Evolutionary conservation across 2,329 filamentous ascomycete genomes (phyloP).

Genomic region (Dactylellina sp.): DNA sequence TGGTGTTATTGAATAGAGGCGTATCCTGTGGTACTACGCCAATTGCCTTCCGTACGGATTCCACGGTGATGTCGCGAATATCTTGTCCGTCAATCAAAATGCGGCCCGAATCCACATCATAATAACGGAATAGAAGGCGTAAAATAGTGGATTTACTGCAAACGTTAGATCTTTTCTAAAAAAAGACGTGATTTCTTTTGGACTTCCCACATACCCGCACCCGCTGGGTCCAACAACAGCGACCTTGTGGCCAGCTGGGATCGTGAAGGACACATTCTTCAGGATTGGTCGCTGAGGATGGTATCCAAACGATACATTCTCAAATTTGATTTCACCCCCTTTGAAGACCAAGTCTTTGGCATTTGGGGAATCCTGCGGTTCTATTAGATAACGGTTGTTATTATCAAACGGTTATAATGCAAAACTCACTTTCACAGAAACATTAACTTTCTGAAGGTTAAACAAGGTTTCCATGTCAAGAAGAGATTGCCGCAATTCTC

Average conservation of each 20-base stretch:
- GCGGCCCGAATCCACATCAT: conserved; percentile 85
- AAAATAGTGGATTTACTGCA: conserved; percentile 84
- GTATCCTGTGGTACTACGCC: conserved; percentile 98
- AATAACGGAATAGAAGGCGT: conserved; percentile 90
- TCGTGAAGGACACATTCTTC: conserved; percentile 83
- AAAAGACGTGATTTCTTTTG: too few relatives aligned
- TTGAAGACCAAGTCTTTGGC: conserved; percentile 79
- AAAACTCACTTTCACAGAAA: conserved; percentile 73
- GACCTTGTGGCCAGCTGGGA: conserved; percentile 94
- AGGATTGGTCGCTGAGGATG: conserved; percentile 87
- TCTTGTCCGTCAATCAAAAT: conserved; percentile 95
- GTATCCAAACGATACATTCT: conserved; percentile 96
- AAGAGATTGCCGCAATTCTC: conserved; percentile 91
- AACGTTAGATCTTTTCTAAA: too few relatives aligned
- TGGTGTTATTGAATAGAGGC: conserved; percentile 94
- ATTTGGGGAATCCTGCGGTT: conserved; percentile 72
- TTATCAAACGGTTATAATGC: not conserved
- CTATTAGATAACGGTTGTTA: conserved; percentile 2
- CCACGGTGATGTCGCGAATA: conserved; percentile 82
- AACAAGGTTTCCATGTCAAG: conserved; percentile 99
- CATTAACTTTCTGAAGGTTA: conserved; percentile 95
- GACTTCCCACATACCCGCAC: conserved; percentile 73
- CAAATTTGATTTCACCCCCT: conserved; percentile 91
- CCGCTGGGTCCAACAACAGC: conserved; percentile 95
- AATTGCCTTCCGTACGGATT: conserved; percentile 84